Conservation (phyloP, 2,329 filamentous ascomycete genomes). For the Paecilomyces dactylethromorphus region DNA sequence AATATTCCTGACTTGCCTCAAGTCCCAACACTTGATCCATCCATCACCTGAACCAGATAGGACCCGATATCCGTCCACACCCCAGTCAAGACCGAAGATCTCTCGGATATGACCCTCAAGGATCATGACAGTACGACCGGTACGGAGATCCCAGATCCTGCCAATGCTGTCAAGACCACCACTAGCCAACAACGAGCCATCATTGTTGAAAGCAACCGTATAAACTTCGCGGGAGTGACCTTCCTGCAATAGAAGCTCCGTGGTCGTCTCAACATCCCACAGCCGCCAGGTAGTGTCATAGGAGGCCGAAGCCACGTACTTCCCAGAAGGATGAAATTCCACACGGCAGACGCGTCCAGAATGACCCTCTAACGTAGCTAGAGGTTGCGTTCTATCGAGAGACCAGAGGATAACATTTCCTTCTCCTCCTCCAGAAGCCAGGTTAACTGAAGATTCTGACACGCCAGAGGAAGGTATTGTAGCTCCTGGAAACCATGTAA, state of each 20-base stretch:
- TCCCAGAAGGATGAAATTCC: slow-evolving; percentile 89
- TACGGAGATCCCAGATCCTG: slow-evolving; percentile 89
- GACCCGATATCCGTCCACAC: slow-evolving; percentile 81
- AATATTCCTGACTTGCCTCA: slow-evolving; percentile 76
- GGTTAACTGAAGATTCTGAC: slow-evolving; percentile 67
- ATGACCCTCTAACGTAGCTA: slow-evolving; percentile 77
- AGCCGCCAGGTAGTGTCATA: slow-evolving; percentile 96
- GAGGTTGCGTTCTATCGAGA: slow-evolving; percentile 73
- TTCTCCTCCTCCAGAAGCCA: slow-evolving; percentile 86
- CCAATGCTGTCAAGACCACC: slow-evolving; percentile 94
- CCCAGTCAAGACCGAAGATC: slow-evolving; percentile 91
- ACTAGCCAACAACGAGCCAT: slow-evolving; percentile 83
- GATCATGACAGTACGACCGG: slow-evolving; percentile 91
- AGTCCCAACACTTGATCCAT: slow-evolving; percentile 97
- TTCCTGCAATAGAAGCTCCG: slow-evolving; percentile 82
- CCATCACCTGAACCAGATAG: slow-evolving; percentile 90
- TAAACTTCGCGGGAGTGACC: slow-evolving; percentile 94
- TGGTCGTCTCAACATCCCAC: slow-evolving; percentile 84
- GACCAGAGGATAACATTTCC: slow-evolving; percentile 87
- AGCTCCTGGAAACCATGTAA: slow-evolving; percentile 82
- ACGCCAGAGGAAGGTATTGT: slow-evolving; percentile 66
- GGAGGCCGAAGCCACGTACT: slow-evolving; percentile 84
- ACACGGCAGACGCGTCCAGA: slow-evolving; percentile 81
- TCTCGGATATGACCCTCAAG: slow-evolving; percentile 89
- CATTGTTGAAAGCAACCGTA: slow-evolving; percentile 78